These are phyloP conservation scores for Hydrangea macrophylla DNA, from an alignment of 148 eudicot genomes.

Conservation along the genomic window DNA sequence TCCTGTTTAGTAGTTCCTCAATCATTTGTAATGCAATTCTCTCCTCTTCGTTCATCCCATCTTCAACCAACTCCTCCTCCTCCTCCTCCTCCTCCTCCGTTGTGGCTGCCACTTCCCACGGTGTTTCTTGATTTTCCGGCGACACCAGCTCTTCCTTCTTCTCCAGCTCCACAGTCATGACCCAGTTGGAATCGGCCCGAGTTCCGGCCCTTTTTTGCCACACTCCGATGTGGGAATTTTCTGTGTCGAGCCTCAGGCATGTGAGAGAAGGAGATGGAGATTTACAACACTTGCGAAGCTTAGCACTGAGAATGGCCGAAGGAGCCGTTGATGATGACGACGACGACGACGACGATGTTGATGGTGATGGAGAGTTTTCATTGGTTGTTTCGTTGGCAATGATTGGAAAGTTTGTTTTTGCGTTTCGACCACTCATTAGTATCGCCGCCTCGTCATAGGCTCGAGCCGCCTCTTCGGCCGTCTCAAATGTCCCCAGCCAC, in stretches of 20 bases:
- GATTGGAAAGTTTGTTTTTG: slow-evolving; percentile 31
- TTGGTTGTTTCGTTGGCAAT: neutral
- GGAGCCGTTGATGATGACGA: slow-evolving; percentile 3
- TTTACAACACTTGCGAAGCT: slow-evolving; percentile 29
- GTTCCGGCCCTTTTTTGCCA: slow-evolving; percentile 33
- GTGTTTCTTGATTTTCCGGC: neutral
- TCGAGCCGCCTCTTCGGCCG: slow-evolving; percentile 29
- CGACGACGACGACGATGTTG: neutral
- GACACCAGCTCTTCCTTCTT: neutral
- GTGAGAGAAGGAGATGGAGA: slow-evolving; percentile 30
- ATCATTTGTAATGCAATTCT: slow-evolving; percentile 27
- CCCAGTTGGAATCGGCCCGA: slow-evolving; percentile 23
- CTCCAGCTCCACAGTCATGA: slow-evolving; percentile 24
- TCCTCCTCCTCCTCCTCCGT: neutral
- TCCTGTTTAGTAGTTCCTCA: slow-evolving; percentile 24
- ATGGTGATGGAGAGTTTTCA: neutral
- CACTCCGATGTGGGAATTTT: slow-evolving; percentile 31
- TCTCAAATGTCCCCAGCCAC: slow-evolving; percentile 32
- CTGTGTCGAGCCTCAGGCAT: slow-evolving; percentile 36
- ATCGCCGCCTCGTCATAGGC: slow-evolving; percentile 36
- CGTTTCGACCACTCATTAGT: slow-evolving; percentile 29
- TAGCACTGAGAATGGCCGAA: slow-evolving; percentile 22
- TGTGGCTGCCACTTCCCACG: neutral
- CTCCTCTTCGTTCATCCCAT: slow-evolving; percentile 22
- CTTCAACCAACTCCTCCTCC: neutral